phyloP scores from a whole-genome alignment of 2,329 filamentous ascomycete species.

The Fusarium scirpi region DNA sequence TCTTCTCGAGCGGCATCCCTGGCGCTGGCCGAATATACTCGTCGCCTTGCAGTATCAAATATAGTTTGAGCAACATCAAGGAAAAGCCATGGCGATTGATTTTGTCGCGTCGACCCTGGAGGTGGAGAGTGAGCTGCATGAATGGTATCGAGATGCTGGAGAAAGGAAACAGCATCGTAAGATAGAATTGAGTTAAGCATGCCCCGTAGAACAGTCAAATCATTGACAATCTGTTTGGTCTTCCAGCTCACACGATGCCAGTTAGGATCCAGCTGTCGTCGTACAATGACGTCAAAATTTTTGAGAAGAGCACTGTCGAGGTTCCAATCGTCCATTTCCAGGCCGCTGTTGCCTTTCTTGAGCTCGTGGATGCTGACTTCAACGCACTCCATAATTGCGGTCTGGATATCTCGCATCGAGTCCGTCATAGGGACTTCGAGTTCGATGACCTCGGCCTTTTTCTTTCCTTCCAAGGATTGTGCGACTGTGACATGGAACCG shows the following conservation, averaged over 20 bases:
- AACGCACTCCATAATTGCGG: constrained; percentile 94
- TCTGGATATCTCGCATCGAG: constrained; percentile 92
- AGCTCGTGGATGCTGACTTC: constrained; percentile 94
- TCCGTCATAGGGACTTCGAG: constrained; percentile 97
- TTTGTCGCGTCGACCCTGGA: constrained; percentile 86
- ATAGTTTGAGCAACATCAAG: constrained; percentile 94
- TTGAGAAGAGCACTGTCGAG: constrained; percentile 91
- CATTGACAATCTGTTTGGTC: constrained; percentile 93
- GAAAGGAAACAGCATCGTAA: constrained; percentile 90
- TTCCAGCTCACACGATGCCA: constrained; percentile 98
- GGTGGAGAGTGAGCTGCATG: constrained; percentile 90
- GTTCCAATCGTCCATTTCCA: constrained; percentile 98
- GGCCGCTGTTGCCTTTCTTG: constrained; percentile 87
- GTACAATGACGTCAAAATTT: constrained; percentile 90
- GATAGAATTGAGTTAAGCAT: constrained; percentile 86
- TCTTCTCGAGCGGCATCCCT: constrained; percentile 62
- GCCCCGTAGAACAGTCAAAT: constrained; percentile 83
- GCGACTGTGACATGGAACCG: constrained; percentile 93
- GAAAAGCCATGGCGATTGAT: constrained; percentile 95
- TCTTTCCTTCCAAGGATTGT: constrained; percentile 87
- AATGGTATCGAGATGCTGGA: constrained; percentile 94
- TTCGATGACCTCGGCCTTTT: constrained; percentile 97
- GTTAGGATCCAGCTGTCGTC: constrained; percentile 91
- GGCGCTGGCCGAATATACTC: constrained; percentile 82
- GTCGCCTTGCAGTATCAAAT: constrained; percentile 87